Conservation (phyloP, 768 basidiomycete genomes). For the Lactifluus volemus region DNA sequence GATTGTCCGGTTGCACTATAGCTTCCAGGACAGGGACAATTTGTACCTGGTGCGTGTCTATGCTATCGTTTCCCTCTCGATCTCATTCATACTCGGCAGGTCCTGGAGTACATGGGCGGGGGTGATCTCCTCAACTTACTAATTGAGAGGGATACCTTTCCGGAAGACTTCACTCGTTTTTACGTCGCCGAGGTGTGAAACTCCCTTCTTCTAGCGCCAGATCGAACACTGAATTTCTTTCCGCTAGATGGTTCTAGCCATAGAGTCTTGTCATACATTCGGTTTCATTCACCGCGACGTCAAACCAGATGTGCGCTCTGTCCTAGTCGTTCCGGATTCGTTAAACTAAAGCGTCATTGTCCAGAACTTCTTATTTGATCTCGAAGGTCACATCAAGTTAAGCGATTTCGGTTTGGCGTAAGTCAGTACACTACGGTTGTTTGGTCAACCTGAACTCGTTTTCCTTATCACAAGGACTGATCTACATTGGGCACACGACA, state of each 20-base stretch:
- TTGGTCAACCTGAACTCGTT: not conserved
- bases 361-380: conserved; percentile 93
- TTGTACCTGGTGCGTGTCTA: conserved; percentile 73
- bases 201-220: not conserved
- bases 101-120: conserved; percentile 93
- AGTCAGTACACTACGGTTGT: conserved; percentile 30
- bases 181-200: conserved; percentile 81
- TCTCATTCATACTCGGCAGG: conserved; percentile 48
- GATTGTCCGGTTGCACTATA: conserved; percentile 91
- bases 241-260: conserved; percentile 81
- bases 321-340: not conserved
- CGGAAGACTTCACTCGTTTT: conserved; percentile 86
- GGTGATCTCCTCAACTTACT: conserved; percentile 94
- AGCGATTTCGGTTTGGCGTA: conserved; percentile 95
- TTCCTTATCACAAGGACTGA: conserved; percentile 50
- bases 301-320: conserved; percentile 72
- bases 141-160: conserved; percentile 86
- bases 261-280: conserved; percentile 87
- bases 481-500: conserved; percentile 96
- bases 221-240: conserved; percentile 2
- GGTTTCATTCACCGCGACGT: conserved; percentile 99
- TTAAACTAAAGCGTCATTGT: conserved; percentile 14
- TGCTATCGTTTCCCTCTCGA: conserved; percentile 27
- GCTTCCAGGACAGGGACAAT: conserved; percentile 91
- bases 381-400: conserved; percentile 87